A percentile compares a stretch with the other conserved stretches of the same genome.
These are phyloP conservation scores for Malassezia sp. DNA, from an alignment of 1,284 basidiomycete genomes.

Conservation along the genomic window DNA sequence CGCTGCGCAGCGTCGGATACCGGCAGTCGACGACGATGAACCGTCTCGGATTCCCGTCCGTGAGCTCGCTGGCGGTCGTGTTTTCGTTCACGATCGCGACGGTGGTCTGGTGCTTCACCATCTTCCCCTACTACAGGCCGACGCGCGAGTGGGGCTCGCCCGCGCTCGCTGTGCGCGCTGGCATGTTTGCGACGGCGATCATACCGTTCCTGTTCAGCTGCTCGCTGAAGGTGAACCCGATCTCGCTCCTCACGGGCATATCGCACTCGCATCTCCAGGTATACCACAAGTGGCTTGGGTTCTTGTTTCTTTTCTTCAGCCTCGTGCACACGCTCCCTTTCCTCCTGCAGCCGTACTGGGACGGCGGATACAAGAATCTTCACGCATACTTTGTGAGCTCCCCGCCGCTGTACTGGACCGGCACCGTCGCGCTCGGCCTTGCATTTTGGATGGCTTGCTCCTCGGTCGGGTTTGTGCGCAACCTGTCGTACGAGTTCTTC, in stretches of 20 bases:
- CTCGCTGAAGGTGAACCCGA: conserved; percentile 35
- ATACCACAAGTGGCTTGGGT: conserved; percentile 37
- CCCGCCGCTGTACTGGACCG: conserved; percentile 27
- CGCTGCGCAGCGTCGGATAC: neutral
- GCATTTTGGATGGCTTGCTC: conserved; percentile 28
- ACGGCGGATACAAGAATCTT: conserved; percentile 22
- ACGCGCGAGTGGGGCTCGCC: conserved; percentile 26
- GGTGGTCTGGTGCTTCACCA: conserved; percentile 20
- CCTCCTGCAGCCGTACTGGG: conserved; percentile 25
- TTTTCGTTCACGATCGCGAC: conserved; percentile 7
- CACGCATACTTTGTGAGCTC: conserved; percentile 16
- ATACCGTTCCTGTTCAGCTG: conserved; percentile 35
- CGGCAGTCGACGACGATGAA: neutral
- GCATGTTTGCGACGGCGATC: conserved; percentile 33
- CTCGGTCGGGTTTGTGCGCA: conserved; percentile 26
- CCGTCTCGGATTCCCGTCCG: neutral
- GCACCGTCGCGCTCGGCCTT: conserved; percentile 27
- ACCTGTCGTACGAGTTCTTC: conserved; percentile 39
- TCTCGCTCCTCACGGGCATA: conserved; percentile 31
- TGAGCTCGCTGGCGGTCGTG: neutral
- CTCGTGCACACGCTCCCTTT: conserved; percentile 37
- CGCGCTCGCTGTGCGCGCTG: conserved; percentile 30
- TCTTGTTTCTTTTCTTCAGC: conserved; percentile 33
- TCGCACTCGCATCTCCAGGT: conserved; percentile 35
- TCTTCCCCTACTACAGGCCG: conserved; percentile 31